Percentiles rank a stretch among this genome's conserved stretches.
Conservation (phyloP, 1,139 yeast genomes). For the Torulaspora pretoriensis region DNA sequence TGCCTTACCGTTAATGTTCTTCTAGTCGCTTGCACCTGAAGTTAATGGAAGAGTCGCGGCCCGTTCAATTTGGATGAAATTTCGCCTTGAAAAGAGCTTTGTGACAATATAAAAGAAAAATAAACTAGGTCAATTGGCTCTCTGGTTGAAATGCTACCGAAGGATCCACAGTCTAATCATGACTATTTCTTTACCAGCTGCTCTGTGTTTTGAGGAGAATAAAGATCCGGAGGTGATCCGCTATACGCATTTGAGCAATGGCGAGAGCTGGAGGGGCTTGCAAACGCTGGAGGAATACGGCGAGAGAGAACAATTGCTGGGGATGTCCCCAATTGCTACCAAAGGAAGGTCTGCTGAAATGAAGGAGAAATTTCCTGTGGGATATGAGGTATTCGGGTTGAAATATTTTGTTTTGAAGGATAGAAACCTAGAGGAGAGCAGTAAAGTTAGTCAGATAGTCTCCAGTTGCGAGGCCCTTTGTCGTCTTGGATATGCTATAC, state of each 20-base stretch:
- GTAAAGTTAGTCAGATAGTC: constrained; percentile 38
- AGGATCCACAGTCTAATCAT: background rate
- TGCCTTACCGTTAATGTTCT: background rate
- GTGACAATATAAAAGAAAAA: background rate
- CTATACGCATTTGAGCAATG: constrained; percentile 48
- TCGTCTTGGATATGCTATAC: constrained; percentile 41
- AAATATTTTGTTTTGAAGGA: constrained; percentile 39
- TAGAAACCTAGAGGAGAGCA: constrained; percentile 25
- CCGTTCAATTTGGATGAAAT: constrained; percentile 1
- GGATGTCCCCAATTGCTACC: constrained; percentile 39
- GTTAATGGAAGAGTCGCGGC: constrained; percentile 8
- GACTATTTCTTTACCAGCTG: constrained; percentile 3
- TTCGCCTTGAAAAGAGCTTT: background rate
- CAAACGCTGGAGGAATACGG: constrained; percentile 48
- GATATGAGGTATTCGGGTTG: constrained; percentile 32
- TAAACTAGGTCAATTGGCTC: background rate
- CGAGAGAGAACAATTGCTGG: constrained; percentile 46
- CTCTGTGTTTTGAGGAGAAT: constrained; percentile 20
- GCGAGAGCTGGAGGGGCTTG: constrained; percentile 50
- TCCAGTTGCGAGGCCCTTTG: constrained; percentile 46
- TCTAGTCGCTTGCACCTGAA: constrained; percentile 9
- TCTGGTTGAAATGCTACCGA: background rate
- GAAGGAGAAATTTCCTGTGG: constrained; percentile 27
- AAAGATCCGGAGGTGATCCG: constrained; percentile 43
- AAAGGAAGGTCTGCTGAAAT: constrained; percentile 17